These are phyloP conservation scores for Ophiostoma tasmaniense DNA, from an alignment of 2,329 filamentous ascomycete genomes.

Conservation along the genomic window DNA sequence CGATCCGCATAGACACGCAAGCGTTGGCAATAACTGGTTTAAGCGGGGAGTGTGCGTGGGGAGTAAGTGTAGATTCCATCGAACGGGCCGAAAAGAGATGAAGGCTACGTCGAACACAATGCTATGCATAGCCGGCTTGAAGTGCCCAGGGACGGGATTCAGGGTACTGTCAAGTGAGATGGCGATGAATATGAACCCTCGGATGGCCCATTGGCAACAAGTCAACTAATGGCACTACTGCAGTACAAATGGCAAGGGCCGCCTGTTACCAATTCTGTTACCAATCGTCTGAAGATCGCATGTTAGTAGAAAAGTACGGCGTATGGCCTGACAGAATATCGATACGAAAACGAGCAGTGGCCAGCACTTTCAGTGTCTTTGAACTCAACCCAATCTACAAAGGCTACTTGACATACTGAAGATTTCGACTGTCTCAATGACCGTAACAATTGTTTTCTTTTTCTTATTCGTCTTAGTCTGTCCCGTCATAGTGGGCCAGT, in stretches of 20 bases:
- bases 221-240: not conserved
- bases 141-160: not conserved
- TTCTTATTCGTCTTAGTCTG: not conserved
- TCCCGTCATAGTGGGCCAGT: not conserved
- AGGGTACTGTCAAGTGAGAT: not conserved
- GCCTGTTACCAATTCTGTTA: too few relatives aligned
- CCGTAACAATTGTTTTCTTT: not conserved
- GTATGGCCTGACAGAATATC: too few relatives aligned
- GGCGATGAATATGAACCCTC: not conserved
- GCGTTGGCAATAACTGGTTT: not conserved
- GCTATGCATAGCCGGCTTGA: not conserved
- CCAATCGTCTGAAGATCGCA: too few relatives aligned
- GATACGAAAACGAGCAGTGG: not conserved
- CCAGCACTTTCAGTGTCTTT: not conserved
- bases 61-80: not conserved
- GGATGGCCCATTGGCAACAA: too few relatives aligned
- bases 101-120: too few relatives aligned
- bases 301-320: too few relatives aligned
- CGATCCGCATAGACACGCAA: not conserved
- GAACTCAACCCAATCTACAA: too few relatives aligned
- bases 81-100: not conserved
- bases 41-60: slow-evolving; percentile 1
- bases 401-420: not conserved
- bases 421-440: not conserved
- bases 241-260: not conserved